Percentiles rank a stretch among this genome's conserved stretches.
phyloP scores from a whole-genome alignment of 805 yeast genomes.

The Yarrowia osloensis region DNA sequence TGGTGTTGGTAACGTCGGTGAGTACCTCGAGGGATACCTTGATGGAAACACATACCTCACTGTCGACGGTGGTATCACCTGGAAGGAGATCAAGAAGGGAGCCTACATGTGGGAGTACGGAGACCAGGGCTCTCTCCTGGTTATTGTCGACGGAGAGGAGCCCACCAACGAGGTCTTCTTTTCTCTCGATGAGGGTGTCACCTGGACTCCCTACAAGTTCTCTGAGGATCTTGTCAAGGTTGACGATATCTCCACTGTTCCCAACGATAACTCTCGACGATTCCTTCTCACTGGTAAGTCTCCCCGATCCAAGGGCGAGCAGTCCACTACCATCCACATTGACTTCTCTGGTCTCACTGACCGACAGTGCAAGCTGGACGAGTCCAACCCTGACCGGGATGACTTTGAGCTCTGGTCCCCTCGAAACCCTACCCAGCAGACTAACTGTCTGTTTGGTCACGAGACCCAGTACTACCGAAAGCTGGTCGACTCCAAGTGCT shows the following conservation, averaged over 20 bases:
- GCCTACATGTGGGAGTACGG: constrained; percentile 93
- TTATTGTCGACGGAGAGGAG: constrained; percentile 62
- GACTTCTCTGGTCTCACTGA: constrained; percentile 57
- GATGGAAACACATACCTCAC: constrained; percentile 74
- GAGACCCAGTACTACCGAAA: constrained; percentile 61
- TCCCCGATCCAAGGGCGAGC: constrained; percentile 49
- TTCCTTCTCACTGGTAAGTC: constrained; percentile 64
- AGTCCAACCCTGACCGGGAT: constrained; percentile 48
- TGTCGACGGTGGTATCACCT: constrained; percentile 86
- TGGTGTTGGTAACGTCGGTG: constrained; percentile 94
- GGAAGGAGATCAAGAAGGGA: constrained; percentile 79
- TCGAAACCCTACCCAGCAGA: constrained; percentile 51
- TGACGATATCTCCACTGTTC: constrained; percentile 73
- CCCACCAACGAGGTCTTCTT: constrained; percentile 61
- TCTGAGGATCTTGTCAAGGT: constrained; percentile 57
- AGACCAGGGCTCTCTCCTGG: constrained; percentile 87
- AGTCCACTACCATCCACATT: constrained; percentile 53
- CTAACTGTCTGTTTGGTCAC: constrained; percentile 70
- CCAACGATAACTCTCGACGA: constrained; percentile 82
- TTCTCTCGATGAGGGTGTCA: constrained; percentile 76
- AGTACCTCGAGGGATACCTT: constrained; percentile 48
- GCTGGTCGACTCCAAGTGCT: constrained; percentile 63
- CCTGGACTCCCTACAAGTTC: constrained; percentile 72
- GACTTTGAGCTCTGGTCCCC: constrained; percentile 72
- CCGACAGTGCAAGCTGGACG: constrained; percentile 58